Conservation (phyloP, 2,329 filamentous ascomycete species). For the Aspergillus versicolor region DNA sequence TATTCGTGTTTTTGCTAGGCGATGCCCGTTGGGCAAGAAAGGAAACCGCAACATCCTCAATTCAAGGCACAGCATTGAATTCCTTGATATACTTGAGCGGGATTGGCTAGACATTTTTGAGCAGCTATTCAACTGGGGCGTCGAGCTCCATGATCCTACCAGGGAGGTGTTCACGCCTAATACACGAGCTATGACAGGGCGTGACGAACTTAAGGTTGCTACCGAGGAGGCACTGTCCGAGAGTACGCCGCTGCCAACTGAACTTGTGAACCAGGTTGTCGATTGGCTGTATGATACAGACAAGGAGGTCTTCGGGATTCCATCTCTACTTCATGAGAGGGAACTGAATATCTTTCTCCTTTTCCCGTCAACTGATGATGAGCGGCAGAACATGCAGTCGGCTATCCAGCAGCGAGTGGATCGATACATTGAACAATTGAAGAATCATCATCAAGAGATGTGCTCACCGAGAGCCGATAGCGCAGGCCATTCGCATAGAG, state of each 20-base stretch:
- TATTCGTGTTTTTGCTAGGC: background rate
- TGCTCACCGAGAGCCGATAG: background rate
- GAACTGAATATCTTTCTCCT: slow-evolving; percentile 1
- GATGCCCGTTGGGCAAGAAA: background rate
- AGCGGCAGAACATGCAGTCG: background rate
- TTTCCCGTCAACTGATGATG: background rate
- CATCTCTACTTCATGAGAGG: background rate
- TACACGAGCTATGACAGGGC: background rate
- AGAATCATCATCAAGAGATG: background rate
- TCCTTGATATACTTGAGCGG: background rate
- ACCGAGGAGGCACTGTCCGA: background rate
- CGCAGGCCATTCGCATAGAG: background rate
- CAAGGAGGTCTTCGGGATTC: background rate
- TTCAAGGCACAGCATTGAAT: background rate
- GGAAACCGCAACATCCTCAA: background rate
- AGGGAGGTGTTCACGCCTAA: background rate
- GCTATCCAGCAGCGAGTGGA: background rate
- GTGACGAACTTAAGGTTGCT: background rate
- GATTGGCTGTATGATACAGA: background rate
- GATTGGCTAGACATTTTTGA: background rate
- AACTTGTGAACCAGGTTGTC: background rate
- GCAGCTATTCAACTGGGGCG: background rate
- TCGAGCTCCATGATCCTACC: background rate
- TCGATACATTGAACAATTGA: background rate
- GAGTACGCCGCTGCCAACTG: background rate